Base-by-base conservation (phyloP, 805 yeast species). In the Metschnikowia bowlesiae region DNA sequence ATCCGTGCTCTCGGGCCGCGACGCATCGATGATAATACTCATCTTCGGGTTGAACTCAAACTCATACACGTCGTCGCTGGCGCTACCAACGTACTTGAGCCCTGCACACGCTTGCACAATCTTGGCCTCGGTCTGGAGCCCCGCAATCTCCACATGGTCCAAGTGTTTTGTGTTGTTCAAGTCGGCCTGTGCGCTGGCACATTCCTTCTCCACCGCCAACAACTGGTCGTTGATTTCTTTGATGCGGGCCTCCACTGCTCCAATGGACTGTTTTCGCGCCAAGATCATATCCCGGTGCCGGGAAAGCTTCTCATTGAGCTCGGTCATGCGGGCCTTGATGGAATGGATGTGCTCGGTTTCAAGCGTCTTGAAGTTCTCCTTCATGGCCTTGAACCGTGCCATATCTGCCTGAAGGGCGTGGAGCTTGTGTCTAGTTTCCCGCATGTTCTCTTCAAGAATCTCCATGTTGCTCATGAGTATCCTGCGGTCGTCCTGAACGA, bases 61-160 rank as follows among this genome's bases (percentile, higher is more conserved):
- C 40, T 50, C 53, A 31, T 32, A 49, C 4, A 42, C 16, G 30
- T 49, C 13, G 9, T 36, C 48, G 28, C 44, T 43, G 29, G 36
- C 22, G 4, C 52, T 49, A 2, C 51, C 39, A 4, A 56, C 29
- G 38, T 55, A 66, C 29, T 54, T 54, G 34, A 70, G 53, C 1
- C 64, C 62, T 1, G 73, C 53, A 11, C 64, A 45, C 4, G 55
- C 53, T 51, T 69, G 71, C 10, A 69, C 49, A 10, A 70, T 39
- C 26, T 56, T 55, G 44, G 63, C 64, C 36, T 57, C 61, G 13
- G 56, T 50, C 26, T 58, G 44, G 8, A 56, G 39, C 4, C 30
- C 51, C 9, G 38, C 48, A n/a, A 57, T 54, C 41, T 57, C 61
- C 18, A 38, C 39, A 36, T 38, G 41, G 29, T 48, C 49, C 44